Percentiles rank a stretch among this genome's conserved stretches.
Evolutionary conservation across 2,329 filamentous ascomycete species (phyloP).

Genomic region (Diaporthe caulivora): DNA sequence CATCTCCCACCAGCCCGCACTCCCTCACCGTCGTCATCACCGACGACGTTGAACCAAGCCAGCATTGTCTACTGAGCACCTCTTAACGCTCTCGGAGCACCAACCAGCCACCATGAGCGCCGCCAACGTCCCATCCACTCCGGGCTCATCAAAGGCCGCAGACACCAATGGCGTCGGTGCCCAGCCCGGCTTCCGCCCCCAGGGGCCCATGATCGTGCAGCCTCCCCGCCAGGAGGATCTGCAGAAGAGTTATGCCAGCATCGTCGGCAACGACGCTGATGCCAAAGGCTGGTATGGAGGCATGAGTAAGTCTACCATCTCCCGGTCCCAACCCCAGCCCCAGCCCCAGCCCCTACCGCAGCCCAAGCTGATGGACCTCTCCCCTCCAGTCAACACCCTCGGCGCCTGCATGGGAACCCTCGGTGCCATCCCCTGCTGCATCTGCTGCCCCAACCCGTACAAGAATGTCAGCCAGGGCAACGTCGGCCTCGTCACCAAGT

Average conservation of each 20-base stretch:
- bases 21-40: not conserved
- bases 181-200: conserved; percentile 59
- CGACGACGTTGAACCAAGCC: not conserved
- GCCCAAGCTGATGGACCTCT: not conserved
- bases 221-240: conserved; percentile 87
- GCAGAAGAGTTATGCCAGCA: conserved; percentile 81
- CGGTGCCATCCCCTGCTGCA: conserved; percentile 91
- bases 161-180: conserved; percentile 41
- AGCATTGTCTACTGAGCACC: conserved; percentile 12
- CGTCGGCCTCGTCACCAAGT: conserved; percentile 95
- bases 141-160: conserved; percentile 42
- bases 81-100: not conserved
- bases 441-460: conserved; percentile 95
- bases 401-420: conserved; percentile 81
- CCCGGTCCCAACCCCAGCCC: not conserved
- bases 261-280: conserved; percentile 74
- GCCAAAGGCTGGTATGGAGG: conserved; percentile 89
- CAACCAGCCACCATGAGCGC: conserved; percentile 24
- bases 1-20: not conserved
- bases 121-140: conserved; percentile 12
- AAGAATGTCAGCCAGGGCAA: conserved; percentile 93
- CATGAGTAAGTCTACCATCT: conserved; percentile 73
- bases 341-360: no score
- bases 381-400: conserved; percentile 73
- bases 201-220: conserved; percentile 76